Base-by-base conservation (phyloP, 2,329 filamentous ascomycete species). In the Monilinia fructigena region DNA sequence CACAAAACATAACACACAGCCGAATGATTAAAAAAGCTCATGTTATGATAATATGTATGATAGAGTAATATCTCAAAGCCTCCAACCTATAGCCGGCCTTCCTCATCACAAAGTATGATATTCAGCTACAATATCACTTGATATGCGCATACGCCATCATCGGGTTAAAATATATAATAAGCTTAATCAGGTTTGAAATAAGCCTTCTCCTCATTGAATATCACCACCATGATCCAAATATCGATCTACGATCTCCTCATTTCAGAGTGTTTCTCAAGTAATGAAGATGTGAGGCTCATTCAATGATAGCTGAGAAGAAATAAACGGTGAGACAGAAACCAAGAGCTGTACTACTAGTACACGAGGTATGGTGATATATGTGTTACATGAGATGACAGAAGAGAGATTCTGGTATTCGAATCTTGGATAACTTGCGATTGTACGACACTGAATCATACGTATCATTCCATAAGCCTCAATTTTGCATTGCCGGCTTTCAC, bases 111-210 rank as follows among this genome's bases (percentile, higher is more conserved):
- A 38, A 23, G 4, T 18, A 14, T 5, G 14, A 38, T 47, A 38
- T 48, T 60, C 56, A 60, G 56, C 56, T 35, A 38, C 7, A n/a
- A 48, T 26, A 50, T 50, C 45, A 60, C 56, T 50, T 60, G 56
- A 60, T 20, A 48, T 50, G 10, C 26, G 14, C 7, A 60, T 50
- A 60, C 56, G 56, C 31, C 31, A 35, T 35, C 31, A 35, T 35
- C 31, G 6, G 31, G 31, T 5, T 35, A 35, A 35, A 6, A 35
- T 35, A 6, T 5, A 35, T 6, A 35, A 35, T 35, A 35, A 35
- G 31, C 31, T 8, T 35, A 0, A n/a, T 16, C 4, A 14, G 55
- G 55, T 20, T 58, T 47, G 26, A 23, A 47, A 59, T 23, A 47
- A 59, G 55, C 31, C 55, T n/a, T 47, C 45, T 20, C 45, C 45